Base-by-base conservation (phyloP, 139 green algal genomes). In the Chlamydomonas asymmetrica region DNA sequence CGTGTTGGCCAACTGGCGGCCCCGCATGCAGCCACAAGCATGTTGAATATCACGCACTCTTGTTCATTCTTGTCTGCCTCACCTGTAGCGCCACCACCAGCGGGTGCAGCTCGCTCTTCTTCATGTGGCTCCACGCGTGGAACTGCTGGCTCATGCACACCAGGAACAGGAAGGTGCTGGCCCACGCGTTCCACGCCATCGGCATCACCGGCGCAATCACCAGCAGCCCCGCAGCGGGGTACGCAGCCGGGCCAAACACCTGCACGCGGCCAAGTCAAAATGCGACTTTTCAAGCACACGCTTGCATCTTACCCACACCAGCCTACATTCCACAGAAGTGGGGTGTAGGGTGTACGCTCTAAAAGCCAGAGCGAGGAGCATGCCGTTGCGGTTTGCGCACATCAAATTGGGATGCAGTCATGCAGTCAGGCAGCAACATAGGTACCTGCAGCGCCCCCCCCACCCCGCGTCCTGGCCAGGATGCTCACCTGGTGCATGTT, bases 81-180 rank as follows among this genome's bases (percentile, higher is more conserved):
- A 90, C 88, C 88, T 98, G 94, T 66, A 97, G 85, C 4, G 79
- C 75, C 7, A 93, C 50, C 6, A 99, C 91, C 0, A 74, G 13
- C 0, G 43, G 31, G 4, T 83, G 92, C 67, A 99, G 89, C 73
- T 97, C 79, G 39, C 84, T 91, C 73, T 88, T 91, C 81, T 94
- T 97, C 87, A 92, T 96, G 88, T 99, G 96, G 41, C 87, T 85
- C 93, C 95, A 99, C 2, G 94, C 91, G 75, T 99, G 96, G 61
- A 97, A 97, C 89, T 99, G 95, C 86, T 99, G 96, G 70, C 82
- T 92, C 88, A 98, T 91, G 86, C 91, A 93, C 23, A 93, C 84
- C 25, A 97, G 78, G 76, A 89, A 88, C 34, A 94, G 75, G 82
- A 95, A 93, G n/a, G 80, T 80, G 22, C 87, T 83, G 20, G 87